Percentiles rank a stretch among this genome's conserved stretches.
Evolutionary conservation across 495 filamentous ascomycete genomes (phyloP).

Genomic region (Bathelium albidoporum): DNA sequence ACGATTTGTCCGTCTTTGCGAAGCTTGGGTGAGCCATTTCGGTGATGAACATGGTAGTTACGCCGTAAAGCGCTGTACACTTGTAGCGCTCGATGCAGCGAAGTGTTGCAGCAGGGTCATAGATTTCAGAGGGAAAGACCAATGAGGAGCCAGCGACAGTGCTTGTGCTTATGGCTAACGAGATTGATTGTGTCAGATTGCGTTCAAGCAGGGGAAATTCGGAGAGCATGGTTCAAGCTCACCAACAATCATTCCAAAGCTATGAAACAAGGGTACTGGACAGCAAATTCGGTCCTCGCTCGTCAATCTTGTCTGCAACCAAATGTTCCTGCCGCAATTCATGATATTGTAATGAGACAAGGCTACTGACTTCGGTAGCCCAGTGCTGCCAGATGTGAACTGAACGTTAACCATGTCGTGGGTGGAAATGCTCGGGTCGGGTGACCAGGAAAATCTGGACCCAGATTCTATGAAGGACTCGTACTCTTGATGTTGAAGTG

Average conservation of each 20-base stretch:
- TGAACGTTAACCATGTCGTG: constrained; percentile 20
- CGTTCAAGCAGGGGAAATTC: background rate
- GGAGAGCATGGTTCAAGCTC: background rate
- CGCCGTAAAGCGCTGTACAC: constrained; percentile 17
- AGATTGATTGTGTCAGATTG: background rate
- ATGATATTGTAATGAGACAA: constrained; percentile 20
- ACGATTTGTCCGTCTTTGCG: constrained; percentile 11
- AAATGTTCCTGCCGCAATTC: constrained; percentile 17
- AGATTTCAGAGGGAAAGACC: constrained; percentile 15
- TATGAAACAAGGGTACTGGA: constrained; percentile 18
- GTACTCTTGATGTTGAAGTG: constrained; percentile 9
- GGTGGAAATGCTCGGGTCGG: constrained; percentile 11
- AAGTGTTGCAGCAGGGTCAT: constrained; percentile 10
- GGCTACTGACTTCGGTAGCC: constrained; percentile 17
- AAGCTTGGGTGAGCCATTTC: constrained; percentile 18
- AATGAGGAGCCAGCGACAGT: constrained; percentile 14
- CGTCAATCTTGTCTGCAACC: constrained; percentile 16
- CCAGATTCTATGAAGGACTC: constrained; percentile 10
- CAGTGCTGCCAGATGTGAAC: constrained; percentile 14
- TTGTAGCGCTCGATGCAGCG: constrained; percentile 16
- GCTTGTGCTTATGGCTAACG: constrained; percentile 11
- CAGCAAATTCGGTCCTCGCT: constrained; percentile 14
- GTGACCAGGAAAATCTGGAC: background rate
- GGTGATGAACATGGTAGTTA: constrained; percentile 18
- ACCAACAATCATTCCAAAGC: constrained; percentile 19